A percentile compares a stretch with the other conserved stretches of the same genome.
These are phyloP conservation scores for Yarrowia sp. DNA, from an alignment of 805 yeast species.

Conservation along the genomic window DNA sequence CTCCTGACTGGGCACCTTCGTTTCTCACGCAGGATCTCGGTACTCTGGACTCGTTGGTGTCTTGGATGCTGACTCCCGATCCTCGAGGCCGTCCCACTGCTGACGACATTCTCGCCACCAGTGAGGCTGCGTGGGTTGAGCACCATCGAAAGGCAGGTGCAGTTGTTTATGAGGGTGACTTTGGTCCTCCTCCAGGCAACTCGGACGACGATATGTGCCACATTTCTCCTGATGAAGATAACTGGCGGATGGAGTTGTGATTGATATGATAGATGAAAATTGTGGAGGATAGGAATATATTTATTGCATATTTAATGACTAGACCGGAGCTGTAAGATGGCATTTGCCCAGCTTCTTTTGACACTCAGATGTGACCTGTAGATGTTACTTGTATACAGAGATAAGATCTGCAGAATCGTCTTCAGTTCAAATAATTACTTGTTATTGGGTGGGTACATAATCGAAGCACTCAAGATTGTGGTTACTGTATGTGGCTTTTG, in stretches of 20 bases:
- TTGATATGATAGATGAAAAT: background rate
- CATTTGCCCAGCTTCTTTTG: too few relatives aligned
- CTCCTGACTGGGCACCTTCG: conserved; percentile 80
- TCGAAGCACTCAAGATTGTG: background rate
- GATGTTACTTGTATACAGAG: too few relatives aligned
- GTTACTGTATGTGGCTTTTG: background rate
- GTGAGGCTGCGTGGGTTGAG: conserved; percentile 77
- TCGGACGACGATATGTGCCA: conserved; percentile 34
- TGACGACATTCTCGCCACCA: conserved; percentile 58
- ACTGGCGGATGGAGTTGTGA: conserved; percentile 21
- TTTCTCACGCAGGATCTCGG: conserved; percentile 71
- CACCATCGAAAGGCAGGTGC: conserved; percentile 85
- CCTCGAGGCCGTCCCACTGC: conserved; percentile 82
- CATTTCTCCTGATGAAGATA: background rate
- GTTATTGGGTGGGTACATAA: background rate
- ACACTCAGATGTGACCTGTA: too few relatives aligned
- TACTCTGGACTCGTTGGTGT: conserved; percentile 73
- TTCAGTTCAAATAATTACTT: too few relatives aligned
- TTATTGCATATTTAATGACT: conserved; percentile 19
- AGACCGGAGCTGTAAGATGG: too few relatives aligned
- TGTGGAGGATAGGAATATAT: background rate
- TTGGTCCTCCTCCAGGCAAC: conserved; percentile 68
- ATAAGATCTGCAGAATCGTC: too few relatives aligned
- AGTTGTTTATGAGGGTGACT: conserved; percentile 91
- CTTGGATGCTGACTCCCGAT: conserved; percentile 84